phyloP scores from a whole-genome alignment of 2,329 filamentous ascomycete genomes.

The Verticillium nonalfalfae region DNA sequence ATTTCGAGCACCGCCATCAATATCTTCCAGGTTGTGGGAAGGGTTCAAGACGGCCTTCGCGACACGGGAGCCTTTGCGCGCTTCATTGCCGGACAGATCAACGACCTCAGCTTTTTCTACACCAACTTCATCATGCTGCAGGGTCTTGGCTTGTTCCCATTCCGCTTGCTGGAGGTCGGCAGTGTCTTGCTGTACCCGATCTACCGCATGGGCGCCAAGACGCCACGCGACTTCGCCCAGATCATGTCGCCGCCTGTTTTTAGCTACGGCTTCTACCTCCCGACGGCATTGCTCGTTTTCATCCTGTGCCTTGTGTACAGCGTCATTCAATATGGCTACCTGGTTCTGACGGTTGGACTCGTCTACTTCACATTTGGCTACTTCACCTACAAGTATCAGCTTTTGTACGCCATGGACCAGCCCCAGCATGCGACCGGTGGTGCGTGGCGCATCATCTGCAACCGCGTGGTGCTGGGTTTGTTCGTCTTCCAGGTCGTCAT shows the following conservation, averaged over 20 bases:
- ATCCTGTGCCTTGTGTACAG: constrained; percentile 96
- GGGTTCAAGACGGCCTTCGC: constrained; percentile 66
- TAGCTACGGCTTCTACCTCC: constrained; percentile 93
- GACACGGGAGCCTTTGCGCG: constrained; percentile 75
- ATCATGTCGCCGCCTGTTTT: constrained; percentile 78
- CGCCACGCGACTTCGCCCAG: constrained; percentile 82
- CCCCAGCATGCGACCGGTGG: constrained; percentile 88
- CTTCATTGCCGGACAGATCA: constrained; percentile 69
- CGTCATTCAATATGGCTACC: constrained; percentile 71
- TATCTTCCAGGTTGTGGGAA: constrained; percentile 66
- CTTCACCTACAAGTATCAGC: constrained; percentile 94
- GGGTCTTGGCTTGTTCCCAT: constrained; percentile 86
- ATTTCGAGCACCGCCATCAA: constrained; percentile 80
- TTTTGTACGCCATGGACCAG: constrained; percentile 97
- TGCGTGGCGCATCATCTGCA: constrained; percentile 95
- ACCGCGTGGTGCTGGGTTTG: constrained; percentile 79
- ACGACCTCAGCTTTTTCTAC: constrained; percentile 76
- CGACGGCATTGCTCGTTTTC: constrained; percentile 86
- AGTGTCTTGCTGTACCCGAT: constrained; percentile 80
- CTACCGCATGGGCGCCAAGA: constrained; percentile 70
- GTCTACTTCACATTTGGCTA: constrained; percentile 79
- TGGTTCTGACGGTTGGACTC: constrained; percentile 75
- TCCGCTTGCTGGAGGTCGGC: constrained; percentile 85
- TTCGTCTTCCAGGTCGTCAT: constrained; percentile 88
- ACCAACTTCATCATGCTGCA: constrained; percentile 92